Evolutionary conservation across 164 flowering plant species (phyloP).

Genomic region (Tinospora cordifolia): DNA sequence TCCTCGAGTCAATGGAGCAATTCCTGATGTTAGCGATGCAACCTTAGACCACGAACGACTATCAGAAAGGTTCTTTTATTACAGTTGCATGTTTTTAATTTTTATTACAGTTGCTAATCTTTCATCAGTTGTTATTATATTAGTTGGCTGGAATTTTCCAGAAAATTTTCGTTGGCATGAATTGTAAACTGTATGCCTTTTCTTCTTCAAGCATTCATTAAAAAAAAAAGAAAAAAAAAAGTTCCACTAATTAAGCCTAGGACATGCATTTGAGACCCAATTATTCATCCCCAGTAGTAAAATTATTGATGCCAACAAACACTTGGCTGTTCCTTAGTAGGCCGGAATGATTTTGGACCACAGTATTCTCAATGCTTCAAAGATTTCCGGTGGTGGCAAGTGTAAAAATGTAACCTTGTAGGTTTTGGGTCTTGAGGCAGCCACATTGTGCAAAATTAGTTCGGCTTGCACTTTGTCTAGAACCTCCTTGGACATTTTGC

Average conservation of each 20-base stretch:
- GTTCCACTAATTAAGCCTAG: neutral
- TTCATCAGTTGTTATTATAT: neutral
- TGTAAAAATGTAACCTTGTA: neutral
- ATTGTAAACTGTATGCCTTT: neutral
- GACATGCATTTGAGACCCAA: neutral
- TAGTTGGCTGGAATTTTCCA: neutral
- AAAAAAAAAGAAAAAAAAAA: no score
- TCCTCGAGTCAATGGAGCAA: conserved; percentile 67
- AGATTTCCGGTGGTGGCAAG: neutral
- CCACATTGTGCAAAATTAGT: neutral
- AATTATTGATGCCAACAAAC: neutral
- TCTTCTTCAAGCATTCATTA: neutral
- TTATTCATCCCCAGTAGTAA: neutral
- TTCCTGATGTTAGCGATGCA: conserved; percentile 77
- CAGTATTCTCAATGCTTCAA: neutral
- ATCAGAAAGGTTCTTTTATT: conserved; percentile 47
- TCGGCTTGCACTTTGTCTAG: neutral
- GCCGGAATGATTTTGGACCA: neutral
- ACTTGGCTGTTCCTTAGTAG: neutral
- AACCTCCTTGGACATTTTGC: neutral
- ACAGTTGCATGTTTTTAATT: neutral
- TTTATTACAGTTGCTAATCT: no score
- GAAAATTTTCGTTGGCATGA: neutral
- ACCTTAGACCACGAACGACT: conserved; percentile 72
- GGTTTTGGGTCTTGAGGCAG: neutral